phyloP scores from a whole-genome alignment of 805 yeast species.

The Blastobotrys attinorum region DNA sequence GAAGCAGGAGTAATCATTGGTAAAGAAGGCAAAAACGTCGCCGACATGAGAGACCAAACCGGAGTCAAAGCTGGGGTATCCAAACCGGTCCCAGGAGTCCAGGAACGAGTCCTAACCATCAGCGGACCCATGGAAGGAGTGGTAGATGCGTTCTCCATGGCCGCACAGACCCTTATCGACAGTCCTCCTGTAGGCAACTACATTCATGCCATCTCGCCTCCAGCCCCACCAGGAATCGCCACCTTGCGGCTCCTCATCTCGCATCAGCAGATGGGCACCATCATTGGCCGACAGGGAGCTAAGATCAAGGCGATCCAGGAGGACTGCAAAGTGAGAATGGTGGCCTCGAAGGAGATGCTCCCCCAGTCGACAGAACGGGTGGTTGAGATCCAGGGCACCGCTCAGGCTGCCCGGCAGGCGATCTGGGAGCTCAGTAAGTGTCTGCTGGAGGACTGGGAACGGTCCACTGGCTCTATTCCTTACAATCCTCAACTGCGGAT shows the following conservation, averaged over 20 bases:
- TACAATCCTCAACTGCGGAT: slow-evolving; percentile 41
- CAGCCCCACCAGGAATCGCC: slow-evolving; percentile 44
- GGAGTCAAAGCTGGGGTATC: slow-evolving; percentile 83
- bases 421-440: slow-evolving; percentile 57
- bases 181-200: slow-evolving; percentile 48
- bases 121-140: slow-evolving; percentile 65
- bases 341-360: slow-evolving; percentile 77
- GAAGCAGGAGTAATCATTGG: slow-evolving; percentile 92
- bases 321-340: slow-evolving; percentile 62
- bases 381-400: slow-evolving; percentile 79
- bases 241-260: slow-evolving; percentile 68
- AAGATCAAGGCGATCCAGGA: slow-evolving; percentile 76
- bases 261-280: slow-evolving; percentile 79
- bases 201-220: slow-evolving; percentile 40
- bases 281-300: slow-evolving; percentile 77
- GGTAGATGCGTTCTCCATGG: slow-evolving; percentile 60
- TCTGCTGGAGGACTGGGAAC: slow-evolving; percentile 64
- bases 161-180: slow-evolving; percentile 56
- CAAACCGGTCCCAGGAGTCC: slow-evolving; percentile 68
- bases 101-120: slow-evolving; percentile 75
- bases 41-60: slow-evolving; percentile 64
- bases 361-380: slow-evolving; percentile 78
- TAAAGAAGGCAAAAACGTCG: slow-evolving; percentile 71
- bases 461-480: slow-evolving; percentile 54
- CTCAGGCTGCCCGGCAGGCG: slow-evolving; percentile 51